phyloP scores from a whole-genome alignment of 2,329 filamentous ascomycete species.

The Periconia macrospinosa region DNA sequence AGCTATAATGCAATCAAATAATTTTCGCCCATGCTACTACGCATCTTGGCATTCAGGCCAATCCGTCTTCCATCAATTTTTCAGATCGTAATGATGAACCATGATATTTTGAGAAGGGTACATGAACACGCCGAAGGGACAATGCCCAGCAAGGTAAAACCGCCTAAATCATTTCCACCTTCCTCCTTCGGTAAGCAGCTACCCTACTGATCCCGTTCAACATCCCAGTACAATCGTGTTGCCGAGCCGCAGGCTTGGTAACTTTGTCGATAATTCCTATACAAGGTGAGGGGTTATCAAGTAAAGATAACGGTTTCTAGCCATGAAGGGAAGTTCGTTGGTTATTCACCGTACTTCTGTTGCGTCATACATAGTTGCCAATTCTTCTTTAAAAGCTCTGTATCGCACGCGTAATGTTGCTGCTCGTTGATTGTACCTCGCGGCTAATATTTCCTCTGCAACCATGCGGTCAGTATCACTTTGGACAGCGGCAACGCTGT shows the following conservation, averaged over 20 bases:
- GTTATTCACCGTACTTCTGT: not conserved
- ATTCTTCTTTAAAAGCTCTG: not conserved
- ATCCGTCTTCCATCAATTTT: not conserved
- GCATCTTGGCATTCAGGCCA: too few relatives aligned
- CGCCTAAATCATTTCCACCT: conserved; percentile 20
- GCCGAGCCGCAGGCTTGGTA: conserved; percentile 25
- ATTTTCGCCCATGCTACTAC: not conserved
- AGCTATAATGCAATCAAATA: not conserved
- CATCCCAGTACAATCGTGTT: conserved; percentile 14
- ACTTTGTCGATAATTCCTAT: conserved; percentile 9
- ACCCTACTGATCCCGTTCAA: conserved; percentile 19
- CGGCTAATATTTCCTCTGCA: not conserved
- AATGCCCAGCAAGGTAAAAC: not conserved
- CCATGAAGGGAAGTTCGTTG: conserved; percentile 28
- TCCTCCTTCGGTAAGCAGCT: conserved; percentile 28
- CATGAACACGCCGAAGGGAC: too few relatives aligned
- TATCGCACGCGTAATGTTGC: not conserved
- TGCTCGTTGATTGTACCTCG: not conserved
- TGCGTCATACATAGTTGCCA: conserved; percentile 4
- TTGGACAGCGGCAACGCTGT: conserved; percentile 14
- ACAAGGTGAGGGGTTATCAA: conserved; percentile 12
- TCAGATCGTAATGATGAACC: not conserved
- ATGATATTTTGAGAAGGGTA: too few relatives aligned
- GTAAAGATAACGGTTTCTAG: conserved; percentile 18
- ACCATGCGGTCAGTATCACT: conserved; percentile 22